Evolutionary conservation across 2,329 filamentous ascomycete genomes (phyloP).

Genomic region (Aspergillus sojae): DNA sequence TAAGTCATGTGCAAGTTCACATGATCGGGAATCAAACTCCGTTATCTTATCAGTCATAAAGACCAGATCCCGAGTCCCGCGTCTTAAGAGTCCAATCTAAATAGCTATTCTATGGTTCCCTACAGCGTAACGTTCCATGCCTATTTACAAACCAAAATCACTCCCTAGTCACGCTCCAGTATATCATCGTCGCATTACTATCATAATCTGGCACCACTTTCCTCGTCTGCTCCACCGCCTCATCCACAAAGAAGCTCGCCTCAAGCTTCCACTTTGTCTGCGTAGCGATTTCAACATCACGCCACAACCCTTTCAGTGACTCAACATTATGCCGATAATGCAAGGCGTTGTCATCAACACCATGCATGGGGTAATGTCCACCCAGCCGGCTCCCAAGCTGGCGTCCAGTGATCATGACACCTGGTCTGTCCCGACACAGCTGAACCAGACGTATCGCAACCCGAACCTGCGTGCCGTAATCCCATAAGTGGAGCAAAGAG

Average conservation of each 20-base stretch:
- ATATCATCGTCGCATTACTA: not conserved
- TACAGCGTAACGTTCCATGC: too few relatives aligned
- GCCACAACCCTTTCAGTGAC: slow-evolving; percentile 20
- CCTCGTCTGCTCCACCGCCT: not conserved
- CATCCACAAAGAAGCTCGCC: slow-evolving; percentile 11
- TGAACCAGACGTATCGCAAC: slow-evolving; percentile 16
- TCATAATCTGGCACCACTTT: not conserved
- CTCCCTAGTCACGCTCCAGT: slow-evolving; percentile 15
- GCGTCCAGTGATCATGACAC: slow-evolving; percentile 18
- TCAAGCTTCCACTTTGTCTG: slow-evolving; percentile 22
- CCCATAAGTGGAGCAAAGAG: slow-evolving; percentile 23
- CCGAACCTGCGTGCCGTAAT: slow-evolving; percentile 18
- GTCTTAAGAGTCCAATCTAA: too few relatives aligned
- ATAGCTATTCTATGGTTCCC: too few relatives aligned
- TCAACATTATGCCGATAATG: slow-evolving; percentile 23
- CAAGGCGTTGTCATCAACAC: slow-evolving; percentile 5
- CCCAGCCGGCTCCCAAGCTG: slow-evolving; percentile 19
- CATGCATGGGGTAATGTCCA: slow-evolving; percentile 16
- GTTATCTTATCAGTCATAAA: too few relatives aligned
- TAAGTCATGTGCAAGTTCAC: too few relatives aligned
- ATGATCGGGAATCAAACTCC: too few relatives aligned
- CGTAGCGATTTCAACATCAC: slow-evolving; percentile 14
- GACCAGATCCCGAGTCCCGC: too few relatives aligned
- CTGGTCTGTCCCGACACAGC: slow-evolving; percentile 15
- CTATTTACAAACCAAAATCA: too few relatives aligned